phyloP scores from a whole-genome alignment of 2,329 filamentous ascomycete species.

The Chaetomiaceae sp. region DNA sequence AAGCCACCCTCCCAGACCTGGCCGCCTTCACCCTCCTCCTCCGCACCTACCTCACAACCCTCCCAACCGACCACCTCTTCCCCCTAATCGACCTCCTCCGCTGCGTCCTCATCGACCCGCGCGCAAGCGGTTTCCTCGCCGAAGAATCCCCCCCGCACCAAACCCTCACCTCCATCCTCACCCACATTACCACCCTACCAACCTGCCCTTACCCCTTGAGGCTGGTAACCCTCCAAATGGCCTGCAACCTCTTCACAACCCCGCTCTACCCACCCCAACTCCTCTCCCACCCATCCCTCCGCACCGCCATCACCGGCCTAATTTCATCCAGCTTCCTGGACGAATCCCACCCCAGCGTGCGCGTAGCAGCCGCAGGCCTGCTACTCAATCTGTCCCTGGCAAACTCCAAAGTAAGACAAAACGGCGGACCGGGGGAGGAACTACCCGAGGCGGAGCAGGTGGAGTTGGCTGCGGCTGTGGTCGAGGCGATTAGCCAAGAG shows the following conservation, averaged over 20 bases:
- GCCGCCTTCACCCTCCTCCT: slow-evolving; percentile 60
- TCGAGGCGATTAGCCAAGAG: slow-evolving; percentile 66
- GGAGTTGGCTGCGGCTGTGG: slow-evolving; percentile 72
- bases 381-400: slow-evolving; percentile 75
- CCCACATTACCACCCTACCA: slow-evolving; percentile 49
- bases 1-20: slow-evolving; percentile 68
- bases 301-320: slow-evolving; percentile 59
- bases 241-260: slow-evolving; percentile 79
- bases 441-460: slow-evolving; percentile 69
- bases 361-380: slow-evolving; percentile 76
- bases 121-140: slow-evolving; percentile 77
- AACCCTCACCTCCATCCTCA: slow-evolving; percentile 59
- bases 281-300: slow-evolving; percentile 47
- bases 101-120: slow-evolving; percentile 68
- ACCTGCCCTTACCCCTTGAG: slow-evolving; percentile 74
- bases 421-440: slow-evolving; percentile 51
- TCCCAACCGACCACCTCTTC: slow-evolving; percentile 67
- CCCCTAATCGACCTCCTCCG: slow-evolving; percentile 82
- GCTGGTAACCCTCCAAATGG: slow-evolving; percentile 76
- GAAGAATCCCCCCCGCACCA: slow-evolving; percentile 66
- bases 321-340: slow-evolving; percentile 77
- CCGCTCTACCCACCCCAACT: slow-evolving; percentile 65
- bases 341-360: slow-evolving; percentile 64
- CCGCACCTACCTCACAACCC: slow-evolving; percentile 45
- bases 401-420: slow-evolving; percentile 59